Conservation (phyloP, 75 land plant genomes). For the Pinus taeda region DNA sequence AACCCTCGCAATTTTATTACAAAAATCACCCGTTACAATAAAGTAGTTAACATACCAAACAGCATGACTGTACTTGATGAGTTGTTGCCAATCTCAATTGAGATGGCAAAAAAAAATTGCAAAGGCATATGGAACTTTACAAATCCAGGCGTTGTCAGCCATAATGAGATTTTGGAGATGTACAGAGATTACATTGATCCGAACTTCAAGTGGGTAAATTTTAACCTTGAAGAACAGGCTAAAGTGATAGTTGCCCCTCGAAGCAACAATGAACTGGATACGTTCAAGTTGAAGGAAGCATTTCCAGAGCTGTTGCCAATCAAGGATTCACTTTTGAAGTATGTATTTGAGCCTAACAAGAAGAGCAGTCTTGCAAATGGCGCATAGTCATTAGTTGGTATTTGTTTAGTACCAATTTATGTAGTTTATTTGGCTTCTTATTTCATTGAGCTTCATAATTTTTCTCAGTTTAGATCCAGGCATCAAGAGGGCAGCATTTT, state of each 20-base stretch:
- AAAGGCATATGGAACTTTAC: constrained; percentile 18
- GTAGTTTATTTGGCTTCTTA: background rate
- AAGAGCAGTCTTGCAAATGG: constrained; percentile 15
- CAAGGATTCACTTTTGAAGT: constrained; percentile 68
- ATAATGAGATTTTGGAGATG: constrained; percentile 80
- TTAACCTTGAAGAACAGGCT: constrained; percentile 79
- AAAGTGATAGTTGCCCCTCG: constrained; percentile 71
- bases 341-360: constrained; percentile 63
- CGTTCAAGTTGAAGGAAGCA: constrained; percentile 48
- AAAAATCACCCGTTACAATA: constrained; percentile 57
- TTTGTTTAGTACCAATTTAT: background rate
- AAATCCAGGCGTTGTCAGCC: constrained; percentile 67
- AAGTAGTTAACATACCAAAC: constrained; percentile 78
- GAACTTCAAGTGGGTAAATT: constrained; percentile 59
- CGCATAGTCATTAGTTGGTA: background rate
- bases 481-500: background rate
- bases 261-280: constrained; percentile 72
- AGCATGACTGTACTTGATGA: constrained; percentile 77
- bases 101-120: constrained; percentile 32
- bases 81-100: constrained; percentile 30
- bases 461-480: background rate
- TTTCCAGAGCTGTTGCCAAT: constrained; percentile 57
- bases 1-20: constrained; percentile 77
- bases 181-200: constrained; percentile 69
- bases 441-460: background rate